Evolutionary conservation across 129 eudicot species (phyloP).

Genomic region (Sambucus nigra): DNA sequence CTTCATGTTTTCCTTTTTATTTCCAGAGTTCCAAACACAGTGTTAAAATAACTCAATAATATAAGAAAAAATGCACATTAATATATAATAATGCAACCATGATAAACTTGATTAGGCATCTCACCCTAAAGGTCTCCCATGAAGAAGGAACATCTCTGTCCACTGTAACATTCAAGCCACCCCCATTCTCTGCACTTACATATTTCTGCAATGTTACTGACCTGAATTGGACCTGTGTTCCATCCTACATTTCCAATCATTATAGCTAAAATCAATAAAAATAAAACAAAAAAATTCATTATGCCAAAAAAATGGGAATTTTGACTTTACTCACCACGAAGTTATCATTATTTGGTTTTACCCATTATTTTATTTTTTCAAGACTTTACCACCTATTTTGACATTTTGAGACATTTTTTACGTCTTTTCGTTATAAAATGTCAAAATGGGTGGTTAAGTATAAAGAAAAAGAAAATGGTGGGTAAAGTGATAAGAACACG

Average conservation of each 20-base stretch:
- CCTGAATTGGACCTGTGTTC: slow-evolving; percentile 54
- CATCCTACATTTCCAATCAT: slow-evolving; percentile 44
- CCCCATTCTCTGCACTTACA: slow-evolving; percentile 61
- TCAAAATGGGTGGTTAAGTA: too few species aligned
- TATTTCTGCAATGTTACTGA: slow-evolving; percentile 48
- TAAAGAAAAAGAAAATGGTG: too few species aligned
- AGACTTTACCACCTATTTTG: too few species aligned
- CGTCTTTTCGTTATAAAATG: too few species aligned
- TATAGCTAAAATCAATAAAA: not conserved
- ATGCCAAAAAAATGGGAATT: too few species aligned
- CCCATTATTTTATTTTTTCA: too few species aligned
- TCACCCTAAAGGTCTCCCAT: slow-evolving; percentile 79
- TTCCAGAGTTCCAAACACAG: not conserved
- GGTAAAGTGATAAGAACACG: too few species aligned
- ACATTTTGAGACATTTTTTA: too few species aligned
- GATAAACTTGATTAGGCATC: slow-evolving; percentile 5
- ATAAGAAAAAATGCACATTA: not conserved
- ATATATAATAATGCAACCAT: not conserved
- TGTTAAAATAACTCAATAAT: not conserved
- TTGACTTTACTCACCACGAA: too few species aligned
- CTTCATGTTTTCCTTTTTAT: not conserved
- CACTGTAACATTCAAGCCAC: slow-evolving; percentile 38
- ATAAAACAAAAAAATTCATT: too few species aligned
- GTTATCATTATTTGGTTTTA: too few species aligned
- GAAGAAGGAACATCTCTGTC: slow-evolving; percentile 38